phyloP scores from a whole-genome alignment of 2,329 filamentous ascomycete species.

The Cordyceps cateniannulata region DNA sequence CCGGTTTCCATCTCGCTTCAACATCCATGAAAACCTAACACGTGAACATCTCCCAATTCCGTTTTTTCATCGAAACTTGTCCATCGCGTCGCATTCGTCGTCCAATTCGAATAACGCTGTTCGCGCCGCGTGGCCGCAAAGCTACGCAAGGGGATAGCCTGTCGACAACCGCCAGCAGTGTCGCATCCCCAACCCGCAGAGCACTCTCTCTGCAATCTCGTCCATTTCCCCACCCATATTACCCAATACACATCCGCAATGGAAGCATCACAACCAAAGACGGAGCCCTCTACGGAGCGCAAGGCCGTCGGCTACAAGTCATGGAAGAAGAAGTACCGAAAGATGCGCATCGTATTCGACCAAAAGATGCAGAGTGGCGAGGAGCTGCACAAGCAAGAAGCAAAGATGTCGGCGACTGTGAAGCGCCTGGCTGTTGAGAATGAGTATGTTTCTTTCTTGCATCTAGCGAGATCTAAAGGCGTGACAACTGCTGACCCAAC shows the following conservation, averaged over 20 bases:
- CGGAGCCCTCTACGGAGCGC: slow-evolving; percentile 33
- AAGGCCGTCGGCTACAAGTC: slow-evolving; percentile 52
- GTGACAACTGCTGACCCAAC: slow-evolving; percentile 16
- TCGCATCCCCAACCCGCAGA: neutral
- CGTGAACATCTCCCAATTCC: neutral
- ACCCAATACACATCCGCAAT: slow-evolving; percentile 18
- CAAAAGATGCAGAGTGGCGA: slow-evolving; percentile 75
- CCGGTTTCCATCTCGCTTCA: neutral
- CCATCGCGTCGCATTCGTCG: slow-evolving; percentile 7
- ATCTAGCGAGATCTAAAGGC: no score
- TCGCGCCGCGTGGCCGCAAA: slow-evolving; percentile 1
- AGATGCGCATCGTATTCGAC: slow-evolving; percentile 77
- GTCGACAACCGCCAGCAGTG: neutral
- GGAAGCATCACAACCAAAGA: slow-evolving; percentile 33
- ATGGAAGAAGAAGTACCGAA: slow-evolving; percentile 91
- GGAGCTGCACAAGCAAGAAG: slow-evolving; percentile 72
- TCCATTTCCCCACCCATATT: neutral
- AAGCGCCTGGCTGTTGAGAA: slow-evolving; percentile 85
- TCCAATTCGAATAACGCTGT: neutral
- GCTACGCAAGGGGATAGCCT: neutral
- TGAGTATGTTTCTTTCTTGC: slow-evolving; percentile 54
- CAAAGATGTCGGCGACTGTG: slow-evolving; percentile 71
- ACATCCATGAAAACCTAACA: neutral
- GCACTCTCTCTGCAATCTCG: neutral
- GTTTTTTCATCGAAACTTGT: neutral